These are phyloP conservation scores for Fusarium sacchari DNA, from an alignment of 2,329 filamentous ascomycete genomes.

Conservation along the genomic window DNA sequence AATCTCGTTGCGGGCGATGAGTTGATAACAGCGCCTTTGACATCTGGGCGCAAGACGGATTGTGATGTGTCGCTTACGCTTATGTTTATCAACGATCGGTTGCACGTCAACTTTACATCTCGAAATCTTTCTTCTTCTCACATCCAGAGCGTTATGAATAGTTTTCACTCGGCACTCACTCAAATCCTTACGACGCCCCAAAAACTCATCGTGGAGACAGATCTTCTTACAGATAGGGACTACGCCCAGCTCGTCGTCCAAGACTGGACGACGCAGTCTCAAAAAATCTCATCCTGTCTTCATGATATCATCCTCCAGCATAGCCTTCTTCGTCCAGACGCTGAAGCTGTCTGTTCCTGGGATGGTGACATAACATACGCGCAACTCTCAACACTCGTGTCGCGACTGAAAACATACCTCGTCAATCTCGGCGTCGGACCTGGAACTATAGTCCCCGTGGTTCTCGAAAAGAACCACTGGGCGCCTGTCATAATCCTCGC, in stretches of 20 bases:
- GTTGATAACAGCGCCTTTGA: slow-evolving; percentile 18
- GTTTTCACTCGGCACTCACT: slow-evolving; percentile 63
- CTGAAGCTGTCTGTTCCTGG: slow-evolving; percentile 56
- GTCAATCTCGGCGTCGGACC: slow-evolving; percentile 60
- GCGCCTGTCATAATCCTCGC: slow-evolving; percentile 77
- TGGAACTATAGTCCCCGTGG: slow-evolving; percentile 70
- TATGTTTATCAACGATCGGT: slow-evolving; percentile 53
- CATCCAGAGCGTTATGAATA: slow-evolving; percentile 59
- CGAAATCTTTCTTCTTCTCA: slow-evolving; percentile 56
- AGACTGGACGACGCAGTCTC: slow-evolving; percentile 55
- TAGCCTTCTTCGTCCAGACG: slow-evolving; percentile 51
- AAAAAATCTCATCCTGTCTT: slow-evolving; percentile 54
- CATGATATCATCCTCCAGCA: slow-evolving; percentile 58
- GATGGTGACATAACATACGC: slow-evolving; percentile 57
- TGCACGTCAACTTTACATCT: slow-evolving; percentile 58
- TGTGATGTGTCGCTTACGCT: slow-evolving; percentile 59
- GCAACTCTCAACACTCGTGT: slow-evolving; percentile 52
- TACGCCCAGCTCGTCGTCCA: slow-evolving; percentile 64
- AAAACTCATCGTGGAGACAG: slow-evolving; percentile 56
- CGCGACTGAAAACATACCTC: slow-evolving; percentile 57
- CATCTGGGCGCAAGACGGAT: slow-evolving; percentile 52
- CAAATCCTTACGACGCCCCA: slow-evolving; percentile 56
- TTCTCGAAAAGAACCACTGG: slow-evolving; percentile 75
- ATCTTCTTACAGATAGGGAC: slow-evolving; percentile 66
- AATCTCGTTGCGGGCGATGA: background rate